Conservation (phyloP, 768 basidiomycete genomes). For the Russula vinacea region DNA sequence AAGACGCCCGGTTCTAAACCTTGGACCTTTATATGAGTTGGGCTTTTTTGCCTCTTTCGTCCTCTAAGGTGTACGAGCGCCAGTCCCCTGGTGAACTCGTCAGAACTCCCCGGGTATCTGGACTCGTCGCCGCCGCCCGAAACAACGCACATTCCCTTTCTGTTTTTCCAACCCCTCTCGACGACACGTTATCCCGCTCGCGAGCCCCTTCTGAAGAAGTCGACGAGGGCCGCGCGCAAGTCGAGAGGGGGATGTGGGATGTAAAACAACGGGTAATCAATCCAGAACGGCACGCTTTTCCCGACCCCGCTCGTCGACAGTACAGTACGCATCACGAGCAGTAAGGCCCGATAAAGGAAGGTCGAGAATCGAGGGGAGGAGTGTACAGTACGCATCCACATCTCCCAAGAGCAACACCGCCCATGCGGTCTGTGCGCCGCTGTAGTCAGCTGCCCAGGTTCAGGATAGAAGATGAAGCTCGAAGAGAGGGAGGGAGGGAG, state of each 20-base stretch:
- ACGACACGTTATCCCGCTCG: neutral
- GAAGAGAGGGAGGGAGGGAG: neutral
- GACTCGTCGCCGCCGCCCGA: constrained; percentile 11
- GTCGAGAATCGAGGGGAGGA: neutral
- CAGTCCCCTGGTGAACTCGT: constrained; percentile 22
- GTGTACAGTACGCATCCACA: neutral
- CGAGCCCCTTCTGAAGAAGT: too few species aligned
- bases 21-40: constrained; percentile 13
- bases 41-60: constrained; percentile 18
- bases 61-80: constrained; percentile 22
- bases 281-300: neutral
- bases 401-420: neutral
- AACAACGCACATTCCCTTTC: neutral
- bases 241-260: neutral
- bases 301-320: neutral
- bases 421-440: neutral
- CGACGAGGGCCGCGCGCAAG: too few species aligned
- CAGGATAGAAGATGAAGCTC: neutral
- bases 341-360: neutral
- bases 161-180: constrained; percentile 6
- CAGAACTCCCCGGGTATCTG: constrained; percentile 26
- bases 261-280: neutral
- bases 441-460: neutral
- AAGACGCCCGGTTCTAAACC: constrained; percentile 25
- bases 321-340: neutral